These are phyloP conservation scores for Gamarada debralockiae DNA, from an alignment of 495 filamentous ascomycete species.

Conservation along the genomic window DNA sequence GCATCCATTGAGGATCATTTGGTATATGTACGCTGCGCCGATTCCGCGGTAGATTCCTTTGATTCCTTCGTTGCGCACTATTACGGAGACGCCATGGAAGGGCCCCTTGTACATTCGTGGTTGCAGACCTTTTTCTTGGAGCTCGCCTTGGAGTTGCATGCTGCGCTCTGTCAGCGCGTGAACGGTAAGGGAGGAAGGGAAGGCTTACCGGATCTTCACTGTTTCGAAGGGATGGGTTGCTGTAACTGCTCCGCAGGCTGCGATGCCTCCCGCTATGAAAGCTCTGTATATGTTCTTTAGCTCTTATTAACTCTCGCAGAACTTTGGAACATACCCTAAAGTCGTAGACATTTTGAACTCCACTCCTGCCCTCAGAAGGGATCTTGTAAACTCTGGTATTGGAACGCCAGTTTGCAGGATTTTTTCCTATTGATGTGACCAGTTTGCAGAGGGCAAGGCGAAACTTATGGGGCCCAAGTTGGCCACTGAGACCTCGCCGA, in stretches of 20 bases:
- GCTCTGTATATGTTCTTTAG: constrained; percentile 33
- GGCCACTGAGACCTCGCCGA: too few species aligned
- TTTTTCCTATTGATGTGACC: neutral
- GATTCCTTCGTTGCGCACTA: constrained; percentile 86
- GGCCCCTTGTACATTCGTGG: constrained; percentile 89
- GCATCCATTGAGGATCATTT: constrained; percentile 94
- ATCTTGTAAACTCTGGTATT: constrained; percentile 5
- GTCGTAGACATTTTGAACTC: constrained; percentile 24
- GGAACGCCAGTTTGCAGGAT: constrained; percentile 15
- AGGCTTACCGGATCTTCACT: constrained; percentile 86
- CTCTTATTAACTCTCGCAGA: neutral
- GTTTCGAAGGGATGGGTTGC: constrained; percentile 98
- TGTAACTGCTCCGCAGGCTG: constrained; percentile 94
- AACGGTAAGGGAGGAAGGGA: neutral
- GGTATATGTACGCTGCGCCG: constrained; percentile 93
- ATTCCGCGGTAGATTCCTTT: constrained; percentile 85
- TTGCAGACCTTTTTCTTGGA: constrained; percentile 79
- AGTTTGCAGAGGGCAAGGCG: too few species aligned
- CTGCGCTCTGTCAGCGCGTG: constrained; percentile 36
- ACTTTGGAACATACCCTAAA: constrained; percentile 17
- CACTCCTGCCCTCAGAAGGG: constrained; percentile 21
- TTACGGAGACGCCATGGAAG: constrained; percentile 85
- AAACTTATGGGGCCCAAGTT: too few species aligned
- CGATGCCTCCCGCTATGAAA: constrained; percentile 94
- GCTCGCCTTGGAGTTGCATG: constrained; percentile 94